Evolutionary conservation across 2,329 filamentous ascomycete species (phyloP).

Genomic region (Zalaria sp.): DNA sequence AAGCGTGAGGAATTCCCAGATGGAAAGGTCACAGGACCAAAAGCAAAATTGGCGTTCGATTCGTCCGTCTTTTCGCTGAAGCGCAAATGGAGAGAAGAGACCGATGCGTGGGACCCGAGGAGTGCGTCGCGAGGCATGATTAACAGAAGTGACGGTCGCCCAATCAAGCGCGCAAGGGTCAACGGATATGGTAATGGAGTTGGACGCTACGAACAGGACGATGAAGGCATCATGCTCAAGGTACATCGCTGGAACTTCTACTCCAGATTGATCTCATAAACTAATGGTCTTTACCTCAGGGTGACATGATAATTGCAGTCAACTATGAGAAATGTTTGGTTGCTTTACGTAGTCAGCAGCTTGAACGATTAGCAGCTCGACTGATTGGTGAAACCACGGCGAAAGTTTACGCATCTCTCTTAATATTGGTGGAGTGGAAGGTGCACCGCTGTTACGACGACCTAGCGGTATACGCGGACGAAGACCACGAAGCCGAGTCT

Average conservation of each 20-base stretch:
- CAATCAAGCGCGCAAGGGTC: constrained; percentile 17
- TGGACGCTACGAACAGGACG: constrained; percentile 7
- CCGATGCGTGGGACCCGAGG: constrained; percentile 17
- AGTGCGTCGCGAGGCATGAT: constrained; percentile 12
- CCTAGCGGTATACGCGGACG: constrained; percentile 20
- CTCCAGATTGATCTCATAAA: constrained; percentile 3
- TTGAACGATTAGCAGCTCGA: constrained; percentile 59
- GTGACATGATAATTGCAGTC: constrained; percentile 58
- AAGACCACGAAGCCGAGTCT: constrained; percentile 27
- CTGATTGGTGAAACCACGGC: constrained; percentile 60
- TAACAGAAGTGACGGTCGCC: constrained; percentile 10
- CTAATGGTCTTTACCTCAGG: constrained; percentile 30
- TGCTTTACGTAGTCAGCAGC: constrained; percentile 62
- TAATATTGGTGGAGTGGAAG: constrained; percentile 56
- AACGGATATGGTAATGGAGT: constrained; percentile 19
- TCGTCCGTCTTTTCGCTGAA: constrained; percentile 42
- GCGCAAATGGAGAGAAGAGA: constrained; percentile 34
- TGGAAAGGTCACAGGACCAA: constrained; percentile 43
- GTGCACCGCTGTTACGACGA: constrained; percentile 53
- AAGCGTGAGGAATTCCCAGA: constrained; percentile 39
- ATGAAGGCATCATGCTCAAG: constrained; percentile 17
- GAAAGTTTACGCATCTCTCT: constrained; percentile 60
- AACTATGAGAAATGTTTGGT: constrained; percentile 80
- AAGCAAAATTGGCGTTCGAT: constrained; percentile 51
- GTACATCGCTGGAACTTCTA: constrained; percentile 12